Evolutionary conservation across 306 rosid genomes (phyloP).

Genomic region (Fragaria vesca): DNA sequence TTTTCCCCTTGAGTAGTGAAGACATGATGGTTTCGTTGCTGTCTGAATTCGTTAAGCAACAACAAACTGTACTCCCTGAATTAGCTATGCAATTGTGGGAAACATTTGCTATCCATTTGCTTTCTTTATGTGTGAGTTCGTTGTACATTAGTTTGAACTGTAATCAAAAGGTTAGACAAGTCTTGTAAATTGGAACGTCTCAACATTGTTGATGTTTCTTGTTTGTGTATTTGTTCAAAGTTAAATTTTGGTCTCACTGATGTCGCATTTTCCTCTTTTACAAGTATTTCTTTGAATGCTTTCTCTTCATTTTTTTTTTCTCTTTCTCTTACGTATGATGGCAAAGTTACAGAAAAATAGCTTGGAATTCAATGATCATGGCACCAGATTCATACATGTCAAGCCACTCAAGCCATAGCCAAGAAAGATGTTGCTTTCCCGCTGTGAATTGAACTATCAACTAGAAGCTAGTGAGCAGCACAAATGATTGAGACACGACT

Average conservation of each 20-base stretch:
- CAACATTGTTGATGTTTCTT: slow-evolving; percentile 9
- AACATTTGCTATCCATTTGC: slow-evolving; percentile 33
- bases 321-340: not conserved
- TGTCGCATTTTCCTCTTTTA: not conserved
- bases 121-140: slow-evolving; percentile 35
- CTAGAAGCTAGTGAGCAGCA: not conserved
- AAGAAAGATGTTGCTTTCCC: not conserved
- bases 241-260: not conserved
- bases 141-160: slow-evolving; percentile 44
- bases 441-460: not conserved
- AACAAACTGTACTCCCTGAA: slow-evolving; percentile 28
- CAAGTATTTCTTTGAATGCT: not conserved
- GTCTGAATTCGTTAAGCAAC: slow-evolving; percentile 21
- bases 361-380: not conserved
- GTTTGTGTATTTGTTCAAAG: slow-evolving; percentile 12
- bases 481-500: too few species aligned
- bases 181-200: slow-evolving; percentile 36
- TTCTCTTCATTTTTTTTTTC: not conserved
- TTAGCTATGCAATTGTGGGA: slow-evolving; percentile 35
- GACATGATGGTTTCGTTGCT: slow-evolving; percentile 24
- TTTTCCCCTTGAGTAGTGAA: slow-evolving; percentile 28
- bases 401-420: not conserved
- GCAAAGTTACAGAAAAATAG: not conserved
- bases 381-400: not conserved
- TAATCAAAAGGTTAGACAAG: slow-evolving; percentile 45